These are phyloP conservation scores for Globisporangium viniferum DNA, from an alignment of 352 stramenopile species.

Conservation along the genomic window DNA sequence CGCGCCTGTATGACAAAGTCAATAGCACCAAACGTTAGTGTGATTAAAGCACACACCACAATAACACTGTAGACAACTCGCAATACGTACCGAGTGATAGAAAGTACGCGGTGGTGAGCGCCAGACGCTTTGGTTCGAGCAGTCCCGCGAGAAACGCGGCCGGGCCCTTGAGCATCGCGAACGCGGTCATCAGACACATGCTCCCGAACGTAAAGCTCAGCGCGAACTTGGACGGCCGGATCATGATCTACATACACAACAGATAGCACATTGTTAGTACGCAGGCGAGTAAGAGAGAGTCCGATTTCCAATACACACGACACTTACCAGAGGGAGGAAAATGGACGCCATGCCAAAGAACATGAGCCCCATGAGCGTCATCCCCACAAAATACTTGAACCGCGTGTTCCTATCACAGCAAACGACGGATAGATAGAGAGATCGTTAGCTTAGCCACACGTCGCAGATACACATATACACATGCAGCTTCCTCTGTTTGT, in stretches of 20 bases:
- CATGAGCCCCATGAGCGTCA: slow-evolving; percentile 62
- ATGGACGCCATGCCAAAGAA: slow-evolving; percentile 85
- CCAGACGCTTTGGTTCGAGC: slow-evolving; percentile 57
- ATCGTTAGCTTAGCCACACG: too few relatives aligned
- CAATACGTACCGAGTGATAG: slow-evolving; percentile 51
- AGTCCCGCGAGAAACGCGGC: slow-evolving; percentile 51
- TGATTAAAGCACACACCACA: not conserved
- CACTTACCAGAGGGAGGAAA: slow-evolving; percentile 62
- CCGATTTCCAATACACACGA: not conserved
- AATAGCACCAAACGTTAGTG: not conserved
- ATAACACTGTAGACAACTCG: too few relatives aligned
- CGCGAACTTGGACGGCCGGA: slow-evolving; percentile 80
- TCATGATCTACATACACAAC: slow-evolving; percentile 46
- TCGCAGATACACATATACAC: too few relatives aligned
- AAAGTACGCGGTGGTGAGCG: slow-evolving; percentile 69
- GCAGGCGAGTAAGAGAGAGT: not conserved
- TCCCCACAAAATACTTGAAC: slow-evolving; percentile 81
- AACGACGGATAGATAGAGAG: not conserved
- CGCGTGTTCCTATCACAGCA: slow-evolving; percentile 50
- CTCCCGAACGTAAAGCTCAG: slow-evolving; percentile 81
- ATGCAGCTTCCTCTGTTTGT: too few relatives aligned
- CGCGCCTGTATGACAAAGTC: slow-evolving; percentile 31
- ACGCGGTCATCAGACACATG: slow-evolving; percentile 68
- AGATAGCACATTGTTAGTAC: not conserved
- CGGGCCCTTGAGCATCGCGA: slow-evolving; percentile 76